Evolutionary conservation across 1,284 basidiomycete species (phyloP).

Genomic region (Leccinum subrobustum): DNA sequence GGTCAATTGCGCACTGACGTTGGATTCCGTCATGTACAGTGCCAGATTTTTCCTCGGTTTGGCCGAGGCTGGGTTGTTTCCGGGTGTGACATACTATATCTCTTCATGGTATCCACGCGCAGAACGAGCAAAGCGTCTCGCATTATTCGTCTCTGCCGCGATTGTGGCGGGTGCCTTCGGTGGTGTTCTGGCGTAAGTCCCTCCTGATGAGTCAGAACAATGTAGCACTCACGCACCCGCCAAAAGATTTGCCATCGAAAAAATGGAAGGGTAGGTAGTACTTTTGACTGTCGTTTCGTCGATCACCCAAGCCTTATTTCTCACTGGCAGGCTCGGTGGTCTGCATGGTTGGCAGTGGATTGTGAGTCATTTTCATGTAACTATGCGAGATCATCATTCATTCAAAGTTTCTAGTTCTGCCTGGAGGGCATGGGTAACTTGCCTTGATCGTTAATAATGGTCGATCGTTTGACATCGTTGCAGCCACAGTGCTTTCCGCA

Average conservation of each 20-base stretch:
- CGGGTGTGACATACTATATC: slow-evolving; percentile 20
- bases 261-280: slow-evolving; percentile 18
- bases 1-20: slow-evolving; percentile 2
- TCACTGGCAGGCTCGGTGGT: slow-evolving; percentile 31
- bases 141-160: slow-evolving; percentile 13
- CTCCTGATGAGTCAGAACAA: not conserved
- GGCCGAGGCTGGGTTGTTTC: slow-evolving; percentile 18
- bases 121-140: slow-evolving; percentile 15
- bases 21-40: slow-evolving; percentile 21
- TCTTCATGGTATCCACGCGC: slow-evolving; percentile 21
- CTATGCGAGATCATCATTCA: not conserved
- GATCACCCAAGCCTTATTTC: not conserved
- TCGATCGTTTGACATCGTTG: not conserved
- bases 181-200: slow-evolving; percentile 20
- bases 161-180: slow-evolving; percentile 18
- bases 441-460: not conserved
- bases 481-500: slow-evolving; percentile 40
- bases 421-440: slow-evolving; percentile 32
- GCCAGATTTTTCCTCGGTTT: slow-evolving; percentile 39
- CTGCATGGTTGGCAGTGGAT: slow-evolving; percentile 47
- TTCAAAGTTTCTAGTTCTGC: slow-evolving; percentile 27
- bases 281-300: not conserved
- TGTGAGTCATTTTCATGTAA: slow-evolving; percentile 31
- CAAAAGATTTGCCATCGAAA: slow-evolving; percentile 14
- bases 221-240: slow-evolving; percentile 4